Percentiles rank a stretch among this genome's conserved stretches.
Conservation (phyloP, 2,329 filamentous ascomycete species). For the Berkeleyomyces basicola region DNA sequence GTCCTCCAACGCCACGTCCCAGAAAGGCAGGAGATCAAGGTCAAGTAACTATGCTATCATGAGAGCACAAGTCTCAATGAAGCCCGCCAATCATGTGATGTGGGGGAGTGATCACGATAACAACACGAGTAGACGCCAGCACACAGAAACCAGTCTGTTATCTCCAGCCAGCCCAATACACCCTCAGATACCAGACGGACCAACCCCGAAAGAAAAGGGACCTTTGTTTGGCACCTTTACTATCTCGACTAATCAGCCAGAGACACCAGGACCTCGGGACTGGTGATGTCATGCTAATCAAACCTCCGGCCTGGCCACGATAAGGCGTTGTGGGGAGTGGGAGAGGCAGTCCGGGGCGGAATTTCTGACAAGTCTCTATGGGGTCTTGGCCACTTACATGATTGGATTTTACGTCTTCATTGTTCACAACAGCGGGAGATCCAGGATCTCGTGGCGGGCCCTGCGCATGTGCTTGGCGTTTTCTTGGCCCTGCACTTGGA, state of each 20-base stretch:
- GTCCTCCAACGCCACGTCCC: not conserved
- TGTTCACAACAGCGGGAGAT: not conserved
- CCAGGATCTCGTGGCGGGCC: not conserved
- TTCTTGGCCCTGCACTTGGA: not conserved
- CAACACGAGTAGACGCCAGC: not conserved
- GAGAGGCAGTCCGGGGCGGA: not conserved
- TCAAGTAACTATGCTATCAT: too few species aligned
- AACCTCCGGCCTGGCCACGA: not conserved
- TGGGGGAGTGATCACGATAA: not conserved
- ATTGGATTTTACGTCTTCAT: not conserved
- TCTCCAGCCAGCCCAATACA: not conserved
- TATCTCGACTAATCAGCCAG: not conserved
- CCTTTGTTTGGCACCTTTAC: not conserved
- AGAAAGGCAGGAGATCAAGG: slow-evolving; percentile 12
- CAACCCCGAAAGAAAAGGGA: not conserved
- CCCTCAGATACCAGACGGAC: not conserved
- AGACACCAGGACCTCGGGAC: not conserved
- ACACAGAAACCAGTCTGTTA: not conserved
- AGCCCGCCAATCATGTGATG: not conserved
- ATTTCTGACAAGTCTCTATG: too few species aligned
- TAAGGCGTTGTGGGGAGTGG: not conserved
- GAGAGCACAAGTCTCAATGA: not conserved
- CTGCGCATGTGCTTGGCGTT: not conserved
- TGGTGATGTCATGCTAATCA: not conserved
- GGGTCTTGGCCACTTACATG: not conserved